Evolutionary conservation across 768 basidiomycete species (phyloP).

Genomic region (Tylopilus felleus): DNA sequence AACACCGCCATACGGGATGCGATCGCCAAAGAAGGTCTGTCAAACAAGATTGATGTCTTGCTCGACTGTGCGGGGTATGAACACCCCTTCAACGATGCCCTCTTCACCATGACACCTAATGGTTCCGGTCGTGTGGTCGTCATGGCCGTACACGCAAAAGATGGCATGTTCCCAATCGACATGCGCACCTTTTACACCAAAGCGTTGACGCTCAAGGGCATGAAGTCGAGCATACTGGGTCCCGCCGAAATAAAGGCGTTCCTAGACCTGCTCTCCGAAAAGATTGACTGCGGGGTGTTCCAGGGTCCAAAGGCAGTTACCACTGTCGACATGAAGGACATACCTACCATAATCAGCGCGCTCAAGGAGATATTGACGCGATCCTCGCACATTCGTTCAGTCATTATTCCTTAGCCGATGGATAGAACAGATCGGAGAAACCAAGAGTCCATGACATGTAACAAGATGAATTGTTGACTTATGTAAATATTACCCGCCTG

Average conservation of each 20-base stretch:
- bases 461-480: background rate
- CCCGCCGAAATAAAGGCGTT: conserved; percentile 25
- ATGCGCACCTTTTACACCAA: conserved; percentile 34
- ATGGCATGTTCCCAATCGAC: conserved; percentile 29
- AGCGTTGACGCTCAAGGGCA: conserved; percentile 30
- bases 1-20: conserved; percentile 30
- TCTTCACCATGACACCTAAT: conserved; percentile 31
- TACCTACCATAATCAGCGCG: conserved; percentile 17
- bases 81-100: conserved; percentile 32
- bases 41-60: conserved; percentile 33
- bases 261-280: conserved; percentile 27
- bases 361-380: conserved; percentile 25
- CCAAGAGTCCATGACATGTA: background rate
- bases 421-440: background rate
- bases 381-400: conserved; percentile 28
- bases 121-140: conserved; percentile 34
- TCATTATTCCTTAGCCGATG: conserved; percentile 22
- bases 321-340: conserved; percentile 20
- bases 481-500: background rate
- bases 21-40: conserved; percentile 22
- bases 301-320: conserved; percentile 27
- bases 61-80: conserved; percentile 35
- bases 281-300: conserved; percentile 29
- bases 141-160: conserved; percentile 34
- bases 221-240: conserved; percentile 27